phyloP scores from a whole-genome alignment of 1,284 basidiomycete species.

The Thecaphora thlaspeos region DNA sequence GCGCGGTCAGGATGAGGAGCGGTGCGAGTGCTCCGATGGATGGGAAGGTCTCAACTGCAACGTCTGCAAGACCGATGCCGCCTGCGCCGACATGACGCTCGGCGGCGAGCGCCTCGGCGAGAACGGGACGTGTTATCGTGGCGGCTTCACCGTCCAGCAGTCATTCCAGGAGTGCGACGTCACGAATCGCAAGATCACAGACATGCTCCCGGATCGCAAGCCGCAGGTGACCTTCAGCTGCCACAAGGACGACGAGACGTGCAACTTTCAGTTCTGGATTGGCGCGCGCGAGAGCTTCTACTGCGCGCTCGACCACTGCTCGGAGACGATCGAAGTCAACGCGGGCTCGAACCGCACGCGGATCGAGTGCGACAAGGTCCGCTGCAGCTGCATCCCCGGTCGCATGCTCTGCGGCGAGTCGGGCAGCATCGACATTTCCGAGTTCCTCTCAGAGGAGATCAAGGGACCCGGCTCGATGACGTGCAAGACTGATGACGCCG shows the following conservation, averaged over 20 bases:
- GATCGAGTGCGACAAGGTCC: conserved; percentile 68
- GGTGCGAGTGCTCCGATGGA: conserved; percentile 85
- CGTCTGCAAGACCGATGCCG: conserved; percentile 27
- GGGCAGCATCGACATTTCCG: conserved; percentile 94
- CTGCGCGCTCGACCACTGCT: conserved; percentile 75
- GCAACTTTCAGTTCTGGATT: conserved; percentile 75
- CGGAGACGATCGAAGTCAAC: conserved; percentile 57
- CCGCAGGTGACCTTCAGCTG: conserved; percentile 87
- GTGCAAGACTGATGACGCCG: conserved; percentile 65
- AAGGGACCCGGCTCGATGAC: conserved; percentile 84
- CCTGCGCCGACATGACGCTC: conserved; percentile 34
- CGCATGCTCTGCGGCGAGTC: conserved; percentile 93
- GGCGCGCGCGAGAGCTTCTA: conserved; percentile 92
- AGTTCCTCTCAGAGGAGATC: conserved; percentile 86
- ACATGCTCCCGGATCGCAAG: conserved; percentile 79
- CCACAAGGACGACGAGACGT: conserved; percentile 27
- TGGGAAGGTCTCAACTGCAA: conserved; percentile 91
- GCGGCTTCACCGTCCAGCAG: conserved; percentile 83
- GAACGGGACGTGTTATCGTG: conserved; percentile 91
- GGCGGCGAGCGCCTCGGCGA: conserved; percentile 53
- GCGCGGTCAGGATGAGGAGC: conserved; percentile 56
- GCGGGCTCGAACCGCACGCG: conserved; percentile 17
- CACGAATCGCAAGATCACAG: conserved; percentile 82
- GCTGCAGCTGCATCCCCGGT: conserved; percentile 86
- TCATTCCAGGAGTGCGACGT: conserved; percentile 98